Evolutionary conservation across 345 rosid genomes (phyloP), one percentile per base, ranked within the genome.

Genomic region (Brassica cretica): DNA sequence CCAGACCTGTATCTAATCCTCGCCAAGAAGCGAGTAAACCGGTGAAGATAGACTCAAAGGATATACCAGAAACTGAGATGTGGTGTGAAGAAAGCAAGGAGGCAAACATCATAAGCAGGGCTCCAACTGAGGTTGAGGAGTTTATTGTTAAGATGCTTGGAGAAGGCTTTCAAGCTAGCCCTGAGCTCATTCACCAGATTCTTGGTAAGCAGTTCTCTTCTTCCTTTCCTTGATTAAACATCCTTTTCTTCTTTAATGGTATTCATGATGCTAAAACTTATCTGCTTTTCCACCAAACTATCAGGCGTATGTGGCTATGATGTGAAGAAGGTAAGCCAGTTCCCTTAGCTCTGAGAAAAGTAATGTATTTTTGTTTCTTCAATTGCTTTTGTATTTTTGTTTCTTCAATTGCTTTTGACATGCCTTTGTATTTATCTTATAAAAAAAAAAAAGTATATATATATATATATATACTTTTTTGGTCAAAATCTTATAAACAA

Each of bases 261-360:
- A 51, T 69, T 72, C 32, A 71, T 76, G 70, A 75, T 70, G 68
- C 81, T 78, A 56, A 78, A 12, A 15, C 41, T 68, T 30, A 55
- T 64, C 59, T 75, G 46, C 65, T 46, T 70, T 56, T 33, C 65
- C 29, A 15, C 68, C 63, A 61, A 14, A 72, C 70, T 71, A 70
- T 79, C 88, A 88, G 89, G 85, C n/a, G 25, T 30, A 27, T 88
- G 85, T 76, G 89, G 87, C 27, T 85, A 79, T 78, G 87, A 86
- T 76, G 72, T 79, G 74, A 73, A 79, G 77, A 86, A 85, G 87
- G 88, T 88, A 78, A 72, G 76, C 64, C 33, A 32, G 21, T 14
- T 10, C 60, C 63, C n/a, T 80, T 46, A 21, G 59, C 67, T 64
- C 73, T 44, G 68, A 64, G 35, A 64, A 27, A 67, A 49, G 24